Base-by-base conservation (phyloP, 169 alveolate genomes). In the Plasmodium sp. region DNA sequence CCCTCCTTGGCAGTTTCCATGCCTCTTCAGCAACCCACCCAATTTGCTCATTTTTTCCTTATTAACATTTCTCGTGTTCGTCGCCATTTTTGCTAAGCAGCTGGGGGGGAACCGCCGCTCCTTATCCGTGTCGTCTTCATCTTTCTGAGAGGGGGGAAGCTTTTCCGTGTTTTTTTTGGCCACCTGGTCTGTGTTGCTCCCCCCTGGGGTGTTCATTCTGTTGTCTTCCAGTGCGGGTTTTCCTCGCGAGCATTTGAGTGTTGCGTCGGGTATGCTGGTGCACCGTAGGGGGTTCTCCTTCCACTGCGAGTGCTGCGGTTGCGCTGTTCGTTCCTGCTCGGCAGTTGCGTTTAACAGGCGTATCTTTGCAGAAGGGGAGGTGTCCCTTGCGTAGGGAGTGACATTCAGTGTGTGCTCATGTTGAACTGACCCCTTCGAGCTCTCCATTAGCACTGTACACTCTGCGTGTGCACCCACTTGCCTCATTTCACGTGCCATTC, bases 61-160 rank as follows among this genome's bases (percentile, higher is more conserved):
- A 9, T 34, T 71, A 54, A 67, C 83, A 36, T 86, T 75, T 34
- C 45, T 85, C 71, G 86, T 74, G 18, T 85, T 85, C 58, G 86
- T 75, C 80, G 74, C 84, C 41, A 85, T 58, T 56, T 85, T 74
- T 14, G 39, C 51, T 48, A 86, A 56, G 6, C 31, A 33, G 16
- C 34, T 39, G 2, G 12, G 6, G 27, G 77, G 5, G 72, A 86
- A 86, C 48, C 34, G 2, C 48, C 34, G 2, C 18, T 31, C 31
- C 14, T 10, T 83, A 51, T 34, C 73, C 34, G 7, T 43, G 5
- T 18, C 84, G 43, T 84, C 14, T 12, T 31, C 41, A 0, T 56
- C 33, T 54, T 62, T 36, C 39, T 58, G 10, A 36, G 18, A 2
- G 18, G 2, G 36, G 5, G 27, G 0, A 71, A 3, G 27, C 71